Evolutionary conservation across 352 stramenopile species (phyloP), one percentile per base, ranked within the genome.

Genomic region (Peronospora tabacina): DNA sequence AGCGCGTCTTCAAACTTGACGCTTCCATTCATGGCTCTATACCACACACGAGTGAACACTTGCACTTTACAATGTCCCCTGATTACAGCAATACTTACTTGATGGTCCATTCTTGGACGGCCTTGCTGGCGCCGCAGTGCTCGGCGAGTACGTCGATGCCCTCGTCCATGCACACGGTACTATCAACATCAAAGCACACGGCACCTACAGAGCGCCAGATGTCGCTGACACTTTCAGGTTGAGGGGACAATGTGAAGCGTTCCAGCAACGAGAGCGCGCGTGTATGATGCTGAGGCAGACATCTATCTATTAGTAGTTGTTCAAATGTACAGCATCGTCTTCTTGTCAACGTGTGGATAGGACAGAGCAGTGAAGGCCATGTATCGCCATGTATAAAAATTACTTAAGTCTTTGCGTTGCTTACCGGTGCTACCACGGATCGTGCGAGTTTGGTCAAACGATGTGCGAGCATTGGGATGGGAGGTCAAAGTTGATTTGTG

Each of bases 1-100:
- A 99, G 67, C 0, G 97, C 96, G 59, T 99, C 95, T 73, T 99
- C 85, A 64, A 99, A 99, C 63, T 97, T 97, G 49, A 98, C 90
- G 39, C 83, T 84, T 11, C 97, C 97, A 38, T 97, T 95, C 97
- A 99, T 99, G 35, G 97, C 97, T 62, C 86, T 96, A 42, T 5
- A 60, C n/a, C 13, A 46, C 44, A n/a, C 26, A 44, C 7, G 2
- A 50, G 37, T 55, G 5, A 40, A 24, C 46, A 26, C 38, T 16
- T 38, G 0, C 11, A 38, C n/a, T 20, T 57, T 13, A 61, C 30
- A 13, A 20, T 13, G 9, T 24, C 8, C 33, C 16, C 3, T n/a
- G 11, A 48, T 35, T 44, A 2, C 42, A 17, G 3, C 11, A 13
- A 60, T 76, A 12, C 0, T 52, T 55, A 95, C 82, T 89, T 95